A percentile compares a stretch with the other conserved stretches of the same genome.
Conservation (phyloP, 495 filamentous ascomycete species). For the Aspergillus egyptiacus region DNA sequence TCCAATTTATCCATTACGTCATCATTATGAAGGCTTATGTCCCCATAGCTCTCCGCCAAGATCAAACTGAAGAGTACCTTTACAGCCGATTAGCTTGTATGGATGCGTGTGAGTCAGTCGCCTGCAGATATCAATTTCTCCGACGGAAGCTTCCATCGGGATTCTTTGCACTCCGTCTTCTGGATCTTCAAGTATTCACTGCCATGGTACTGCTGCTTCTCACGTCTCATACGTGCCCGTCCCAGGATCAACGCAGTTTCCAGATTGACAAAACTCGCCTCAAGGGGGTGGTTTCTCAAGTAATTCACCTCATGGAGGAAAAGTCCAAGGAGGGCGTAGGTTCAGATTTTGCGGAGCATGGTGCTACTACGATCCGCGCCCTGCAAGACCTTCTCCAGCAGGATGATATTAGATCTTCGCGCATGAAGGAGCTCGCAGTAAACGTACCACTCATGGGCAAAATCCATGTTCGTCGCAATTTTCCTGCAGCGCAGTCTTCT, state of each 20-base stretch:
- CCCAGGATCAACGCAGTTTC: slow-evolving; percentile 10
- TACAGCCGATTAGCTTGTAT: slow-evolving; percentile 24
- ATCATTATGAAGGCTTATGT: slow-evolving; percentile 25
- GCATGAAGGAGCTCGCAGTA: slow-evolving; percentile 15
- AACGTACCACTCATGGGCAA: slow-evolving; percentile 24
- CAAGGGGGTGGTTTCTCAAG: neutral
- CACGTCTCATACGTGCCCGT: slow-evolving; percentile 12
- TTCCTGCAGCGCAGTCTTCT: neutral
- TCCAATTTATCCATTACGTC: slow-evolving; percentile 27
- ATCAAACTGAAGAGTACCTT: slow-evolving; percentile 12
- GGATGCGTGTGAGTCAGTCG: slow-evolving; percentile 23
- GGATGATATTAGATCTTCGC: neutral
- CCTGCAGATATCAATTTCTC: slow-evolving; percentile 20
- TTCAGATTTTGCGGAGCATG: slow-evolving; percentile 15
- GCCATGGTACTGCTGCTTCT: slow-evolving; percentile 25
- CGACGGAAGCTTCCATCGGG: slow-evolving; percentile 19
- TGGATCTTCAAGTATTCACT: slow-evolving; percentile 30
- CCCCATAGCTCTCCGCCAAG: slow-evolving; percentile 23
- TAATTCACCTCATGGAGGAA: slow-evolving; percentile 16
- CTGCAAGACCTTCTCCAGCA: slow-evolving; percentile 18
- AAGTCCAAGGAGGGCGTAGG: slow-evolving; percentile 10
- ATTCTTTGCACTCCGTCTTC: slow-evolving; percentile 23
- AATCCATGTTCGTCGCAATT: slow-evolving; percentile 23
- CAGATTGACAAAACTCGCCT: slow-evolving; percentile 9
- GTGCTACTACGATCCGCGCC: slow-evolving; percentile 14